Percentiles rank a stretch among this genome's conserved stretches.
Evolutionary conservation across 495 filamentous ascomycete genomes (phyloP).

Genomic region (Xylaria castorea): DNA sequence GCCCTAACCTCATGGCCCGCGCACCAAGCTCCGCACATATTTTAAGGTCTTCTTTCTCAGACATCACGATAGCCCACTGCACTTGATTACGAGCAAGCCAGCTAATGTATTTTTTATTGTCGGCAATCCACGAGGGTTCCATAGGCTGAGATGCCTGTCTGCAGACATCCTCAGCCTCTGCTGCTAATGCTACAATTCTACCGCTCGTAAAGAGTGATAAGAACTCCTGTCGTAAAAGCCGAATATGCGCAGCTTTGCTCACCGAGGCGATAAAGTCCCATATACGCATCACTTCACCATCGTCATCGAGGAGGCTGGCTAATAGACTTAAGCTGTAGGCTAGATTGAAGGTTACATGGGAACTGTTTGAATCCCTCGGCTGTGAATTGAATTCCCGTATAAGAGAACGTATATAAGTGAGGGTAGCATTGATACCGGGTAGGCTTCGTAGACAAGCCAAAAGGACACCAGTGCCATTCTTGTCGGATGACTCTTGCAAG

Average conservation of each 20-base stretch:
- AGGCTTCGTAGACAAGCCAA: conserved; percentile 74
- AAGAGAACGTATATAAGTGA: conserved; percentile 64
- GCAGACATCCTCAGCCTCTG: conserved; percentile 72
- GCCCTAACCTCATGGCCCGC: conserved; percentile 74
- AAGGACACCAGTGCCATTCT: conserved; percentile 51
- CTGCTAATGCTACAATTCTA: conserved; percentile 71
- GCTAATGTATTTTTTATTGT: conserved; percentile 65
- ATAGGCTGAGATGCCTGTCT: conserved; percentile 41
- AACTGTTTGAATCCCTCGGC: conserved; percentile 41
- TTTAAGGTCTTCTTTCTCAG: conserved; percentile 53
- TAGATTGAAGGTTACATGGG: conserved; percentile 49
- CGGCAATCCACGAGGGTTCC: conserved; percentile 66
- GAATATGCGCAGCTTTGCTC: conserved; percentile 20
- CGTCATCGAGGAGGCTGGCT: conserved; percentile 57
- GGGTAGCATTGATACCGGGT: conserved; percentile 72
- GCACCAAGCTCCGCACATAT: conserved; percentile 66
- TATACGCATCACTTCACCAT: conserved; percentile 60
- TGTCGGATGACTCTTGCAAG: conserved; percentile 54
- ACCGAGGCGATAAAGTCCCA: conserved; percentile 46
- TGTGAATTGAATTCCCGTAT: conserved; percentile 52
- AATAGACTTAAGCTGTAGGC: conserved; percentile 46
- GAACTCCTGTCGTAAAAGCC: conserved; percentile 50
- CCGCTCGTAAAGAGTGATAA: conserved; percentile 68
- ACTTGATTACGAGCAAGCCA: conserved; percentile 79
- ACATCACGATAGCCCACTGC: conserved; percentile 51